A percentile compares a stretch with the other conserved stretches of the same genome.
phyloP scores from a whole-genome alignment of 331 rosid genomes.

The Quercus phellos region DNA sequence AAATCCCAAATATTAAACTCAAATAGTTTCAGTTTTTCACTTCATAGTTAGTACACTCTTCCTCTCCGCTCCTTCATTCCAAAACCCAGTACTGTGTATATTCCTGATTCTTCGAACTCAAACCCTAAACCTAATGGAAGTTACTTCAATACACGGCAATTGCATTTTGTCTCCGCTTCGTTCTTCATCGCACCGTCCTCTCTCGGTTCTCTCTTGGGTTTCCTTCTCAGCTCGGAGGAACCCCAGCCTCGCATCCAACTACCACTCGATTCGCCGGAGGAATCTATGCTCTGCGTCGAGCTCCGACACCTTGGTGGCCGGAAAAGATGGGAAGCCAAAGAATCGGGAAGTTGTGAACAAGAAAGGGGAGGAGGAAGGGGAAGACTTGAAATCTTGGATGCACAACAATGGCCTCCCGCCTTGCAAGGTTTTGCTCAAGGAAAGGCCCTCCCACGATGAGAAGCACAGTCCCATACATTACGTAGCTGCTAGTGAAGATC shows the following conservation, averaged over 20 bases:
- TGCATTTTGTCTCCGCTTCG: constrained; percentile 44
- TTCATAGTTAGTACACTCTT: too few relatives aligned
- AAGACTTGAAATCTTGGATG: constrained; percentile 89
- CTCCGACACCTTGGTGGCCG: constrained; percentile 64
- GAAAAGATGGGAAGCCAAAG: constrained; percentile 37
- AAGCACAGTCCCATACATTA: constrained; percentile 66
- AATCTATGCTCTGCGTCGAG: constrained; percentile 47
- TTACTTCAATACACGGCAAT: constrained; percentile 33
- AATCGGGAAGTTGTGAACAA: constrained; percentile 22
- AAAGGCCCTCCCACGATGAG: constrained; percentile 52
- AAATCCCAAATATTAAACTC: neutral
- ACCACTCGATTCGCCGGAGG: constrained; percentile 25
- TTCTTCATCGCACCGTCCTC: constrained; percentile 31
- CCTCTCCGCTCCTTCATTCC: neutral
- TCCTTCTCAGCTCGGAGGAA: constrained; percentile 28
- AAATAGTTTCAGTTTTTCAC: too few relatives aligned
- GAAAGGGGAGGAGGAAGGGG: constrained; percentile 39
- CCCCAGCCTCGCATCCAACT: constrained; percentile 3
- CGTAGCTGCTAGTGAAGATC: constrained; percentile 93
- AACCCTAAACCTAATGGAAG: constrained; percentile 52
- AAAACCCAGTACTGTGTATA: neutral
- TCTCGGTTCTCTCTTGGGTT: constrained; percentile 22
- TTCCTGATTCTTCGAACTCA: constrained; percentile 4
- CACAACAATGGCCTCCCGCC: constrained; percentile 80
- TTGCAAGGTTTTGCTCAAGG: constrained; percentile 78